Percentiles rank a stretch among this genome's conserved stretches.
Evolutionary conservation across 257 asterid genomes (phyloP).

Genomic region (Rehmannia glutinosa): DNA sequence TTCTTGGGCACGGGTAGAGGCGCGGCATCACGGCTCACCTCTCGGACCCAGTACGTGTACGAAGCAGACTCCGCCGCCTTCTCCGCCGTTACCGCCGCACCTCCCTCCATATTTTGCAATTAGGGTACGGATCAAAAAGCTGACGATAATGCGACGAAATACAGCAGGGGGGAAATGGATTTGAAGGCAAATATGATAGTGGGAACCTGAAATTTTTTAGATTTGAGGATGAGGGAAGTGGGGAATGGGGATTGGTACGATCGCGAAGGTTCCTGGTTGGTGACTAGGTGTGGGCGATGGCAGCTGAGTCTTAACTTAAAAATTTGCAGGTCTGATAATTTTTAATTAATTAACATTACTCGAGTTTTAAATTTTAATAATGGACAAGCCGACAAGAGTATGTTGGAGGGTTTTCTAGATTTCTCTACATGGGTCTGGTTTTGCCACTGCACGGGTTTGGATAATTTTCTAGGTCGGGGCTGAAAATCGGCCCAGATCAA

Average conservation of each 20-base stretch:
- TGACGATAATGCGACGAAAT: too few relatives aligned
- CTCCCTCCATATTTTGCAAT: conserved; percentile 40
- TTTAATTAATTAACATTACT: background rate
- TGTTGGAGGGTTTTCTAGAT: conserved; percentile 12
- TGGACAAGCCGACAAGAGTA: background rate
- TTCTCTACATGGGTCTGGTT: background rate
- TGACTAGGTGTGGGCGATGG: conserved; percentile 1
- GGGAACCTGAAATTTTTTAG: conserved; percentile 25
- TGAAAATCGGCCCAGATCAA: background rate
- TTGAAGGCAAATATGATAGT: too few relatives aligned
- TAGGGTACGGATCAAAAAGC: too few relatives aligned
- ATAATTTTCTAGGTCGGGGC: too few relatives aligned
- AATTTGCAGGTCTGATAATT: background rate
- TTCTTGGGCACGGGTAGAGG: conserved; percentile 39
- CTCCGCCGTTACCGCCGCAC: conserved; percentile 36
- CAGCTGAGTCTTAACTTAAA: too few relatives aligned
- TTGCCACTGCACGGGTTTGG: background rate
- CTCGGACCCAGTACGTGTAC: conserved; percentile 62
- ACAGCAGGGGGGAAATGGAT: background rate
- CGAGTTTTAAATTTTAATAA: background rate
- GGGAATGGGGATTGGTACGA: conserved; percentile 7
- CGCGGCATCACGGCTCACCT: conserved; percentile 49
- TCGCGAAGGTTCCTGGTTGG: conserved; percentile 27
- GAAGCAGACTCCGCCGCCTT: conserved; percentile 33
- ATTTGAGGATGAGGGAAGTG: background rate